phyloP scores from a whole-genome alignment of 768 basidiomycete species.

The Calocera cornea region DNA sequence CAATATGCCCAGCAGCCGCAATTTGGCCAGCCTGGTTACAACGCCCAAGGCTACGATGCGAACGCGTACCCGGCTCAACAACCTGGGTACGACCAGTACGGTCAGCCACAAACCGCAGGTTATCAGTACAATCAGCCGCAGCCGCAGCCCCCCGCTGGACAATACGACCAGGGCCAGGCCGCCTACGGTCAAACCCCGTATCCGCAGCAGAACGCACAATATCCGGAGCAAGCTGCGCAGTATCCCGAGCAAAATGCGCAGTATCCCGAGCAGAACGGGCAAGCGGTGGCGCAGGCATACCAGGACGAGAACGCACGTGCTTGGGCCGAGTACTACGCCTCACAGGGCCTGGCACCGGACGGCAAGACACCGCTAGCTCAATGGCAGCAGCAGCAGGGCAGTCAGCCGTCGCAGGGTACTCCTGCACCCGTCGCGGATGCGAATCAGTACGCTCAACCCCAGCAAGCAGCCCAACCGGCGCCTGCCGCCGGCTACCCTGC shows the following conservation, averaged over 20 bases:
- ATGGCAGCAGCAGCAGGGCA: conserved; percentile 17
- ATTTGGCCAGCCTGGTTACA: conserved; percentile 1
- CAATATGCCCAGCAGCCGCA: conserved; percentile 4
- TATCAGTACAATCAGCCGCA: neutral
- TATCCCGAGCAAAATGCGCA: conserved; percentile 16
- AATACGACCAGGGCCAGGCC: conserved; percentile 15
- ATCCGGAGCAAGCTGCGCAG: conserved; percentile 19
- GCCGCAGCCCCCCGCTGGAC: neutral
- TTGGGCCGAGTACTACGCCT: neutral
- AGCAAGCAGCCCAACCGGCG: conserved; percentile 10
- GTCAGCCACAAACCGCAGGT: neutral
- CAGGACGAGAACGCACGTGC: conserved; percentile 18
- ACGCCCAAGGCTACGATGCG: neutral
- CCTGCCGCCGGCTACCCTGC: conserved; percentile 15
- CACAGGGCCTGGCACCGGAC: conserved; percentile 13
- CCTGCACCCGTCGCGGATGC: neutral
- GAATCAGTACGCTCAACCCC: conserved; percentile 4
- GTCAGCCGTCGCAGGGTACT: conserved; percentile 2
- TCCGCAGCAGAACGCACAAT: conserved; percentile 18
- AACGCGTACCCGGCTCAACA: neutral
- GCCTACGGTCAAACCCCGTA: conserved; percentile 21
- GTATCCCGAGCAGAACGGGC: conserved; percentile 11
- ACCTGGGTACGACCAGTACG: neutral
- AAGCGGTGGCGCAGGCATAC: conserved; percentile 15
- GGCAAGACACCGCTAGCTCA: conserved; percentile 27